A percentile compares a stretch with the other conserved stretches of the same genome.
Conservation (phyloP, 179 eudicot genomes). For the Monotropa hypopitys region DNA sequence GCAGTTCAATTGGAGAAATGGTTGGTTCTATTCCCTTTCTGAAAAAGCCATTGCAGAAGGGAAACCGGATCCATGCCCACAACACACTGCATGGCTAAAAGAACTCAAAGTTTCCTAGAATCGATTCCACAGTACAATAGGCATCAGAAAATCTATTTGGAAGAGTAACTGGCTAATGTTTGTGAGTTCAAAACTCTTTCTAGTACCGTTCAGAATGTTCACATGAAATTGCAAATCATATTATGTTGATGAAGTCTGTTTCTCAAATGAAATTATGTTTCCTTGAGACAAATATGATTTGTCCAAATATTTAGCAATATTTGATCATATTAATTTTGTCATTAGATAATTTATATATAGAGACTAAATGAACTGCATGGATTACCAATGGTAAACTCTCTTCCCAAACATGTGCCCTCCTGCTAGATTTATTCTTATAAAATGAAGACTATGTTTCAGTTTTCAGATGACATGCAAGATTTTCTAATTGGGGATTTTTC, state of each 20-base stretch:
- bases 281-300: no score
- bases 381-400: no score
- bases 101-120: conserved; percentile 62
- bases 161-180: neutral
- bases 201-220: neutral
- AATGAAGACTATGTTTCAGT: no score
- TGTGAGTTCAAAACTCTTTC: neutral
- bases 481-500: no score
- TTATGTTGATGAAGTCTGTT: neutral
- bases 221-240: neutral
- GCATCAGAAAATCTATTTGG: neutral
- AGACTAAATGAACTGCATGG: no score
- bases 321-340: no score
- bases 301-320: no score
- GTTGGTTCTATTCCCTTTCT: conserved; percentile 91
- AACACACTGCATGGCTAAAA: conserved; percentile 84
- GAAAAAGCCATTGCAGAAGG: conserved; percentile 71
- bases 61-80: conserved; percentile 85
- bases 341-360: no score
- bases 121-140: neutral
- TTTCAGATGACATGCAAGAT: no score
- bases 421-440: no score
- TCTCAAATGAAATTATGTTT: neutral
- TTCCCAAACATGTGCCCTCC: no score
- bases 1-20: conserved; percentile 97